Evolutionary conservation across 129 eudicot genomes (phyloP).

Genomic region (Erigeron canadensis): DNA sequence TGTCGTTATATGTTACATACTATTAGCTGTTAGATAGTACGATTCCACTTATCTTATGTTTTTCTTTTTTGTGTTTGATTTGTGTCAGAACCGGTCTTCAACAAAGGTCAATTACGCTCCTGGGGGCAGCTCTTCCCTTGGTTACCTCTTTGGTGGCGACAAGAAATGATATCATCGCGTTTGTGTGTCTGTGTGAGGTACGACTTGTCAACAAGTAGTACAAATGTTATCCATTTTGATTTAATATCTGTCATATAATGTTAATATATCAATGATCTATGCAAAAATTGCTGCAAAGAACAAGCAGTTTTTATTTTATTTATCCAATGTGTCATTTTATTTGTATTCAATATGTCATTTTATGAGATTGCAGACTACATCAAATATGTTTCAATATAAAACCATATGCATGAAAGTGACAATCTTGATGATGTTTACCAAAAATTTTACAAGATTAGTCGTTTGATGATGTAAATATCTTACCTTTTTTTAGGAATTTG

Average conservation of each 20-base stretch:
- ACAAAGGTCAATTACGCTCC: constrained; percentile 51
- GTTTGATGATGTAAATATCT: too few species aligned
- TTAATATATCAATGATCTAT: background rate
- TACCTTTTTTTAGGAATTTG: too few species aligned
- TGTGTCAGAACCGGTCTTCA: constrained; percentile 44
- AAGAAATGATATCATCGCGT: background rate
- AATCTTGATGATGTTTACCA: too few species aligned
- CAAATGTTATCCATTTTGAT: background rate
- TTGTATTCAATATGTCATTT: too few species aligned
- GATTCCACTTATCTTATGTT: background rate
- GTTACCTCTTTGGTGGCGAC: constrained; percentile 43
- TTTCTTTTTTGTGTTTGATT: too few species aligned
- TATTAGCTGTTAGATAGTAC: background rate
- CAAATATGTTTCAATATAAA: too few species aligned
- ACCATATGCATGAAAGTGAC: too few species aligned
- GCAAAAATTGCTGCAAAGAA: background rate
- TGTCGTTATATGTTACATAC: background rate
- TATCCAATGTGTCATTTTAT: too few species aligned
- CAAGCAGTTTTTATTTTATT: too few species aligned
- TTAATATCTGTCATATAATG: background rate
- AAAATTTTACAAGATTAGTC: too few species aligned
- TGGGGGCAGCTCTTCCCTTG: constrained; percentile 49
- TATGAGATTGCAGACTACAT: too few species aligned
- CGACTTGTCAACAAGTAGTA: background rate
- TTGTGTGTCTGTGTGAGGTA: too few species aligned